Conservation (phyloP, 192 early-diverging fungal genomes). For the Coemansia sp. region DNA sequence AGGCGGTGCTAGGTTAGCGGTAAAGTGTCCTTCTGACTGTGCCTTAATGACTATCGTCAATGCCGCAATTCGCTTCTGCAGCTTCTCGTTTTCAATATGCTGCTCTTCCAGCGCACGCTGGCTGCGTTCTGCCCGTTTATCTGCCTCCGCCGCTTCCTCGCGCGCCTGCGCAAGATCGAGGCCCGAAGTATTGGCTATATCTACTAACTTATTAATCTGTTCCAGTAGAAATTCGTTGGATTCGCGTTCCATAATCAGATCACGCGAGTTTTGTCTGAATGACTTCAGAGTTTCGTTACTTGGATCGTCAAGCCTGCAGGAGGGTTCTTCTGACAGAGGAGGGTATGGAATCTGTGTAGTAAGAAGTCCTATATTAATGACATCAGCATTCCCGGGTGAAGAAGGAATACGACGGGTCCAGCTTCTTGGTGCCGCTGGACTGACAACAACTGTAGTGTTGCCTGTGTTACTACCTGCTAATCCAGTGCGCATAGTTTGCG, state of each 20-base stretch:
- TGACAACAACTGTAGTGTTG: background rate
- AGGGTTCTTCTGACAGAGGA: background rate
- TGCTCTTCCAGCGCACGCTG: slow-evolving; percentile 7
- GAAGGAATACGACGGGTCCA: slow-evolving; percentile 9
- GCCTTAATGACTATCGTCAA: slow-evolving; percentile 5
- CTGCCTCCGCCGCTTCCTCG: slow-evolving; percentile 4
- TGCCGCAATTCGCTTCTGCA: slow-evolving; percentile 15
- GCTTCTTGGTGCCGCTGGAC: background rate
- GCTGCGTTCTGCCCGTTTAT: background rate
- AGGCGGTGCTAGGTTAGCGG: background rate
- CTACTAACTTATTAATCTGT: slow-evolving; percentile 13
- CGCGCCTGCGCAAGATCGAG: slow-evolving; percentile 4
- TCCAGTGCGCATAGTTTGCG: slow-evolving; percentile 1
- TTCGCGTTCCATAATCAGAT: slow-evolving; percentile 20
- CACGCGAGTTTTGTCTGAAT: slow-evolving; percentile 2
- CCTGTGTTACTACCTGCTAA: background rate
- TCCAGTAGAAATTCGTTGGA: slow-evolving; percentile 21
- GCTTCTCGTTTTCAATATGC: background rate
- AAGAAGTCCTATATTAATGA: background rate
- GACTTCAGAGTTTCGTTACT: slow-evolving; percentile 1
- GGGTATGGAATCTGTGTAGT: slow-evolving; percentile 27
- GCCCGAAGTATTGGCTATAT: background rate
- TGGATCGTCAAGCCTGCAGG: background rate
- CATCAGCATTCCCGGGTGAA: slow-evolving; percentile 9
- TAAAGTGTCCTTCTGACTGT: background rate